Evolutionary conservation across 2,329 filamentous ascomycete genomes (phyloP).

Genomic region (Emericellopsis atlantica): DNA sequence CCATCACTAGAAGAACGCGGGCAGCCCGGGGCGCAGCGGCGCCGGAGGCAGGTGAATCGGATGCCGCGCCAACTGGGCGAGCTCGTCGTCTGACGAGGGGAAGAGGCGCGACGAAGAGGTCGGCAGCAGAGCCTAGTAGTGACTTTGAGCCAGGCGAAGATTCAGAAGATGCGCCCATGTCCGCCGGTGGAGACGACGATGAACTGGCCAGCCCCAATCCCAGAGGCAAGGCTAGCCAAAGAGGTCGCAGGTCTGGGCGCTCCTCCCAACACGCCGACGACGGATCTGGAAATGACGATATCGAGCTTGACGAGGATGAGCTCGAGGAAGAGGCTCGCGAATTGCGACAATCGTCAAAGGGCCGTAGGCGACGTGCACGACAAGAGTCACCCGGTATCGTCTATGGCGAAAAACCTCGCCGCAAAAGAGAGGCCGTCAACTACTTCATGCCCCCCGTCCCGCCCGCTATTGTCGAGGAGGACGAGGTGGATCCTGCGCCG

Average conservation of each 20-base stretch:
- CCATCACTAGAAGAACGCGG: constrained; percentile 32
- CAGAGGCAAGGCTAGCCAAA: constrained; percentile 29
- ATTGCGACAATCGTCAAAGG: constrained; percentile 39
- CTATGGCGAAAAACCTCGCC: constrained; percentile 42
- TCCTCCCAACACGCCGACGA: constrained; percentile 32
- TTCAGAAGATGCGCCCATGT: constrained; percentile 40
- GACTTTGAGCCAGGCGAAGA: constrained; percentile 50
- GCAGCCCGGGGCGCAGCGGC: constrained; percentile 17
- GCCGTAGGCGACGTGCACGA: constrained; percentile 35
- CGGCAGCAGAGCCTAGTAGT: constrained; percentile 41
- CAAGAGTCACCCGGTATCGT: constrained; percentile 40
- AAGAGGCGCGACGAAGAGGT: constrained; percentile 25
- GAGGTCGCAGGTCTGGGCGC: constrained; percentile 28
- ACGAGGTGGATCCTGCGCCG: constrained; percentile 53
- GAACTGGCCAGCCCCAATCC: constrained; percentile 35
- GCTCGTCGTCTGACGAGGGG: constrained; percentile 35
- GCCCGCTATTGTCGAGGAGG: constrained; percentile 55
- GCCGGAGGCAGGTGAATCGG: constrained; percentile 14
- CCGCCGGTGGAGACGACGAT: constrained; percentile 24
- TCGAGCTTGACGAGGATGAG: constrained; percentile 49
- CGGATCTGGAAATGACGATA: constrained; percentile 44
- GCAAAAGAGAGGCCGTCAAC: constrained; percentile 50
- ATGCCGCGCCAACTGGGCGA: constrained; percentile 16
- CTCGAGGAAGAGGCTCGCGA: constrained; percentile 54
- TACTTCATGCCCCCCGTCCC: constrained; percentile 72